Percentiles rank a stretch among this genome's conserved stretches.
These are phyloP conservation scores for Pascua guehoae DNA, from an alignment of 1,284 basidiomycete genomes.

Conservation along the genomic window DNA sequence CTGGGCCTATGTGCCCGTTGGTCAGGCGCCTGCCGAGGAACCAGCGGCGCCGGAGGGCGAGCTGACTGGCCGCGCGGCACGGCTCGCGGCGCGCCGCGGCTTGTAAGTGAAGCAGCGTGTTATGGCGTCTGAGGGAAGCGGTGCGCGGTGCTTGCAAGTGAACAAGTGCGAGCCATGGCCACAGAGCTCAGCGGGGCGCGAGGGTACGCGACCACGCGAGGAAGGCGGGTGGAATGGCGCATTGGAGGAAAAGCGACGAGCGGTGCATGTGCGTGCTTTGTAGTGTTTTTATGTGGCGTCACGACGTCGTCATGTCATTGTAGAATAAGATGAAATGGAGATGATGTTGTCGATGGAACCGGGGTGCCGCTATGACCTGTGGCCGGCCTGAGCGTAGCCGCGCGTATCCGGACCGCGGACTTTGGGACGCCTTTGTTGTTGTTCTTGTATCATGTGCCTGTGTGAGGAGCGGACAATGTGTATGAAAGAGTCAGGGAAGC, in stretches of 20 bases:
- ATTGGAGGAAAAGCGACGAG: not conserved
- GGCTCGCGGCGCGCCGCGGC: conserved; percentile 7
- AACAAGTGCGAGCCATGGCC: not conserved
- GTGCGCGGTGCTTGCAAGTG: not conserved
- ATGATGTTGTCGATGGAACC: too few species aligned
- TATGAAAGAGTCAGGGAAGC: too few species aligned
- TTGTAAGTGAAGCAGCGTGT: conserved; percentile 12
- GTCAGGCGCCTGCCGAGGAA: not conserved
- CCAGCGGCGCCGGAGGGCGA: not conserved
- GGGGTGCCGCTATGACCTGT: too few species aligned
- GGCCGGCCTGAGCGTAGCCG: too few species aligned
- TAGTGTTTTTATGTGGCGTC: too few species aligned
- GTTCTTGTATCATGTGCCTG: too few species aligned
- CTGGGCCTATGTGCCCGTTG: conserved; percentile 29
- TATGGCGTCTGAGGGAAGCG: not conserved
- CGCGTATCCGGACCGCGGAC: too few species aligned
- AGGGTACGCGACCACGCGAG: not conserved
- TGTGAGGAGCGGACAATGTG: too few species aligned
- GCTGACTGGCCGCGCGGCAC: conserved; percentile 5
- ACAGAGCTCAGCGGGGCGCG: not conserved
- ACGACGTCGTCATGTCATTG: too few species aligned
- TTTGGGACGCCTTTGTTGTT: too few species aligned
- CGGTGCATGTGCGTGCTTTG: too few species aligned
- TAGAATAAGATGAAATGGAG: too few species aligned
- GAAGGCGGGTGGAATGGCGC: not conserved